Evolutionary conservation across 1,284 basidiomycete genomes (phyloP).

Genomic region (Ustilago hordei): DNA sequence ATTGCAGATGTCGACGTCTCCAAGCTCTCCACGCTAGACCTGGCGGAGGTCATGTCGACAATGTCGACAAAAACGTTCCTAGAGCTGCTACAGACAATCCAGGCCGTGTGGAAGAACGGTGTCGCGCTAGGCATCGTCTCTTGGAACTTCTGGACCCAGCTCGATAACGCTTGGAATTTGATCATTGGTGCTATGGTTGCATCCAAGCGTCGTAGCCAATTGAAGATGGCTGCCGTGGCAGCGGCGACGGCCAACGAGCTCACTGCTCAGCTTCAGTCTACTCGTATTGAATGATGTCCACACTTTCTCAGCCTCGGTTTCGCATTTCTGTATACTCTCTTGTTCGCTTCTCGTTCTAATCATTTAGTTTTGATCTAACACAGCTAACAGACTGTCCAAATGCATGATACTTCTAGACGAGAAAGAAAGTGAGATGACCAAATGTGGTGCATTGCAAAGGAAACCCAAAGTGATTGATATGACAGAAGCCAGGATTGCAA

Average conservation of each 20-base stretch:
- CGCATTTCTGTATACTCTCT: conserved; percentile 8
- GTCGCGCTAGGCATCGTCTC: conserved; percentile 48
- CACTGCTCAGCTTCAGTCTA: conserved; percentile 19
- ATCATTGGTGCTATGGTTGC: conserved; percentile 36
- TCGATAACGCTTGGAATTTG: conserved; percentile 46
- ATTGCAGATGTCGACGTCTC: background rate
- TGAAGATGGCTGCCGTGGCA: background rate
- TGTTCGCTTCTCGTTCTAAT: conserved; percentile 1
- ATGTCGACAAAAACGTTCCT: conserved; percentile 36
- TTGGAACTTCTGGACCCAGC: conserved; percentile 35
- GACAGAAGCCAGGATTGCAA: background rate
- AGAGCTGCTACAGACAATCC: conserved; percentile 35
- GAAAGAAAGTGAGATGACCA: background rate
- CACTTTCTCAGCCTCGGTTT: background rate
- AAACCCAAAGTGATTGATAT: background rate
- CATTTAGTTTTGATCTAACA: background rate
- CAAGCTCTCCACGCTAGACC: conserved; percentile 17
- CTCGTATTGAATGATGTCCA: conserved; percentile 16
- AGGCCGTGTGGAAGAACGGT: conserved; percentile 52
- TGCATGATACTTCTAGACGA: too few relatives aligned
- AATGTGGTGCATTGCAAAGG: conserved; percentile 5
- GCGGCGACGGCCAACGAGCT: conserved; percentile 20
- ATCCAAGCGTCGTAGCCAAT: conserved; percentile 15
- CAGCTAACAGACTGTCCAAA: background rate
- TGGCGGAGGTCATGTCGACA: conserved; percentile 40